Evolutionary conservation across 306 rosid genomes (phyloP).

Genomic region (Elaeagnus macrophylla): DNA sequence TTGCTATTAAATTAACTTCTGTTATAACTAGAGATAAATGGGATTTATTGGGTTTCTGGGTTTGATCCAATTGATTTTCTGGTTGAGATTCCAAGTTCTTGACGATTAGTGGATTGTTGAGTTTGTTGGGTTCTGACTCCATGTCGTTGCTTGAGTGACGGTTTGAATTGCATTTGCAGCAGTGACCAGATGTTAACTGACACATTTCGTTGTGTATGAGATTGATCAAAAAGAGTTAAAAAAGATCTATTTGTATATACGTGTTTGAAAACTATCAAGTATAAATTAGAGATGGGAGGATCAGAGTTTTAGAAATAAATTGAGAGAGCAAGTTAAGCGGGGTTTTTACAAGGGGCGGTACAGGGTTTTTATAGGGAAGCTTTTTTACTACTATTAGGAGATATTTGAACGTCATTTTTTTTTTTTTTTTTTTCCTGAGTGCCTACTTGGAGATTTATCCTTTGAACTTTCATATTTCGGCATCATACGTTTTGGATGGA

Average conservation of each 20-base stretch:
- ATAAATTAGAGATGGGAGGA: conserved; percentile 7
- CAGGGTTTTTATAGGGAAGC: conserved; percentile 33
- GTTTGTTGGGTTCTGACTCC: neutral
- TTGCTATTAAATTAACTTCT: conserved; percentile 42
- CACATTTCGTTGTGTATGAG: conserved; percentile 16
- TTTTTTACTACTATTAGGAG: too few species aligned
- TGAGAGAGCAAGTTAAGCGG: neutral
- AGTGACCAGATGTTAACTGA: neutral
- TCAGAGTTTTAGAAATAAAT: neutral
- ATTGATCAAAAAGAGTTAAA: too few species aligned
- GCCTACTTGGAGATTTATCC: too few species aligned
- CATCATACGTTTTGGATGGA: too few species aligned
- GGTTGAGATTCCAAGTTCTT: conserved; percentile 12
- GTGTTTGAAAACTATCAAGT: neutral
- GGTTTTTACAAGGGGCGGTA: neutral
- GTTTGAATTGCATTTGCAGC: conserved; percentile 18
- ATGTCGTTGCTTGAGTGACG: neutral
- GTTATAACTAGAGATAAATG: conserved; percentile 23
- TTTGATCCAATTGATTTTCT: conserved; percentile 1
- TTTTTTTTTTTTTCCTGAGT: too few species aligned
- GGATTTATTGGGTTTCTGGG: conserved; percentile 16
- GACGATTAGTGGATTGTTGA: conserved; percentile 28
- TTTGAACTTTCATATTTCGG: too few species aligned
- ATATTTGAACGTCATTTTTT: too few species aligned
- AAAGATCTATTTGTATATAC: neutral